Percentiles rank a stretch among this genome's conserved stretches.
Evolutionary conservation across 129 eudicot genomes (phyloP).

Genomic region (Solidago caesia): DNA sequence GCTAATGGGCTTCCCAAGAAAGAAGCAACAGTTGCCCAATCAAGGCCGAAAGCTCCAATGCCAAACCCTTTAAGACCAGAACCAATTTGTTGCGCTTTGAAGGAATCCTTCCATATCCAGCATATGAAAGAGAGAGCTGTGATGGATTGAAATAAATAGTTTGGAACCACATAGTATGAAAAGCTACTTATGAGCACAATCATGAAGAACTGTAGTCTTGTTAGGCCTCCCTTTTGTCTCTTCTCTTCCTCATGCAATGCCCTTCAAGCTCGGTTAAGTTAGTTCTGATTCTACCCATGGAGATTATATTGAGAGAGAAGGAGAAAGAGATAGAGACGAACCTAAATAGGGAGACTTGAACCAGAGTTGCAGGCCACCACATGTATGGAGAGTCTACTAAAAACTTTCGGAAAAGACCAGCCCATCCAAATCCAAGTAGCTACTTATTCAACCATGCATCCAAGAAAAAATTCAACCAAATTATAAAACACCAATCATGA

Average conservation of each 20-base stretch:
- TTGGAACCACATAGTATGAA: slow-evolving; percentile 70
- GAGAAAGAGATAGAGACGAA: slow-evolving; percentile 19
- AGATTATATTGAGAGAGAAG: background rate
- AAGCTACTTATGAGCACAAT: slow-evolving; percentile 65
- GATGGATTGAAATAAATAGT: slow-evolving; percentile 71
- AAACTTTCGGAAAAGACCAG: slow-evolving; percentile 71
- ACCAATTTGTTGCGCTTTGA: slow-evolving; percentile 78
- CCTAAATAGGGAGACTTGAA: slow-evolving; percentile 92
- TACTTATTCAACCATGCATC: slow-evolving; percentile 19
- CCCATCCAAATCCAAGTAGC: slow-evolving; percentile 97
- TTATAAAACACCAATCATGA: slow-evolving; percentile 1
- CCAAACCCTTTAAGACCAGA: slow-evolving; percentile 77
- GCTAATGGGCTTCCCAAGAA: slow-evolving; percentile 78
- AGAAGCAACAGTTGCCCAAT: slow-evolving; percentile 72
- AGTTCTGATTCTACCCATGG: background rate
- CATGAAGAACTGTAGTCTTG: slow-evolving; percentile 76
- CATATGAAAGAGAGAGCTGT: slow-evolving; percentile 70
- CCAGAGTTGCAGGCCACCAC: slow-evolving; percentile 98
- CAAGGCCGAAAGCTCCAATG: slow-evolving; percentile 71
- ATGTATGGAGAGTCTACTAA: slow-evolving; percentile 83
- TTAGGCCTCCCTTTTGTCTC: slow-evolving; percentile 57
- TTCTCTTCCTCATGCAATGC: slow-evolving; percentile 75
- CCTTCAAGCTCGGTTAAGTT: slow-evolving; percentile 32
- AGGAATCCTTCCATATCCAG: slow-evolving; percentile 79
- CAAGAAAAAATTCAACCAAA: background rate